These are phyloP conservation scores for Fusarium solani-melongenae DNA, from an alignment of 2,329 filamentous ascomycete genomes.

Conservation along the genomic window DNA sequence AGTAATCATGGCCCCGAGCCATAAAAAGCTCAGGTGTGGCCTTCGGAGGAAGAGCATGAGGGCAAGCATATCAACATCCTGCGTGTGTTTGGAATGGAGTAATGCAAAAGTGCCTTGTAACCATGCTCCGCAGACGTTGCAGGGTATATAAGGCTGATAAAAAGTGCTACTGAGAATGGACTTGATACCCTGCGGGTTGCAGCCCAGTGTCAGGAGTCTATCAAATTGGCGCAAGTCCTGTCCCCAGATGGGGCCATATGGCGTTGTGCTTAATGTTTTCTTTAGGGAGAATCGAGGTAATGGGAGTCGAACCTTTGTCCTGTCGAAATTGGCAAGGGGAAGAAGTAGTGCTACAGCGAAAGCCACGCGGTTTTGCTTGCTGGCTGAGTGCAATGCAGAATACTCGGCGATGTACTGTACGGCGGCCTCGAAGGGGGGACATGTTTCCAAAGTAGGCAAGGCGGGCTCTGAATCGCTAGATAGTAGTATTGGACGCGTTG, in stretches of 20 bases:
- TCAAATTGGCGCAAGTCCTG: slow-evolving; percentile 1
- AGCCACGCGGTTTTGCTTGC: not conserved
- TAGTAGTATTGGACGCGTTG: not conserved
- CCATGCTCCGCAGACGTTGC: slow-evolving; percentile 19
- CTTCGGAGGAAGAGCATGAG: slow-evolving; percentile 16
- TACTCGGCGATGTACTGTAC: slow-evolving; percentile 8
- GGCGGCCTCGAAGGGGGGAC: not conserved
- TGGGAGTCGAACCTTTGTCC: slow-evolving; percentile 2
- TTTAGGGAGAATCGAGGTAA: not conserved
- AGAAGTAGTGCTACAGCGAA: slow-evolving; percentile 3
- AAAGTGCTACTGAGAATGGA: slow-evolving; percentile 22
- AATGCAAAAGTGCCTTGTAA: slow-evolving; percentile 12
- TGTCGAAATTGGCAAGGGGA: slow-evolving; percentile 2
- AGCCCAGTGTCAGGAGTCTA: slow-evolving; percentile 8
- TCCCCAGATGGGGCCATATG: not conserved
- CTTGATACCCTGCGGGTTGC: not conserved
- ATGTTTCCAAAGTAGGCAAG: not conserved
- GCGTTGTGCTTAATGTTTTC: not conserved
- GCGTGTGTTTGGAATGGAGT: not conserved
- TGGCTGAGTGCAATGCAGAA: not conserved
- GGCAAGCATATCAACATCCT: slow-evolving; percentile 5
- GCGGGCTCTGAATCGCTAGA: not conserved
- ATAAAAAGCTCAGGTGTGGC: slow-evolving; percentile 4
- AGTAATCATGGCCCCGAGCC: slow-evolving; percentile 8
- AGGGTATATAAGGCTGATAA: slow-evolving; percentile 8